Evolutionary conservation across 2,329 filamentous ascomycete genomes (phyloP), one percentile per base, ranked within the genome.

Genomic region (Epichloe typhina): DNA sequence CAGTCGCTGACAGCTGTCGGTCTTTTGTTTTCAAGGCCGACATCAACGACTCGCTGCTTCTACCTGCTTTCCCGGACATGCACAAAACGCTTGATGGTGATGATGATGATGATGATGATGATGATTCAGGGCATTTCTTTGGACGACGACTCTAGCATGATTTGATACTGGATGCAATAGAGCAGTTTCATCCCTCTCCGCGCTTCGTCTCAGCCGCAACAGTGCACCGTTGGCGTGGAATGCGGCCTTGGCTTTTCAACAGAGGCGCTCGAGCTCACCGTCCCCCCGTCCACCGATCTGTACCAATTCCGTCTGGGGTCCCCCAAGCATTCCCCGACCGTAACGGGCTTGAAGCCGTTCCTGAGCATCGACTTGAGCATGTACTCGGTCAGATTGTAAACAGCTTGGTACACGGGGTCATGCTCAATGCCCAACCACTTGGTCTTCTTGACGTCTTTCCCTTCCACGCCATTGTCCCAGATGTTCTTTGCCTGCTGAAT

Each of bases 361-460:
- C 58, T 56, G 7, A 58, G 53, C 41, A 78, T 61, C 40, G 62
- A 65, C 38, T 61, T 52, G 41, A 75, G 61, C 63, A 74, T 72
- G 54, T 69, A 66, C 65, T 62, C 60, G 2, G 65, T 65, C 50
- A 77, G 60, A 51, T 70, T 71, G 45, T 67, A 61, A 17, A 71
- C 73, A 0, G 68, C 66, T 44, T 72, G 67, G 52, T 70, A 65
- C 17, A 74, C 67, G 5, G 72, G 70, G 53, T 77, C 74, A 53
- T 77, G 74, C 46, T 72, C 72, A 54, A 82, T 79, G 17, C 71
- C 66, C 43, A 82, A 68, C 64, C 71, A 79, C 52, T 62, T 64
- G 36, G 59, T 63, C 1, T 42, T 50, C 0, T 50, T 49, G 0
- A 61, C 53, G 17, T 59, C 54, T 13, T 46, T 36, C 1, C 58